phyloP scores from a whole-genome alignment of 352 stramenopile genomes.

The Globisporangium sylvaticum region DNA sequence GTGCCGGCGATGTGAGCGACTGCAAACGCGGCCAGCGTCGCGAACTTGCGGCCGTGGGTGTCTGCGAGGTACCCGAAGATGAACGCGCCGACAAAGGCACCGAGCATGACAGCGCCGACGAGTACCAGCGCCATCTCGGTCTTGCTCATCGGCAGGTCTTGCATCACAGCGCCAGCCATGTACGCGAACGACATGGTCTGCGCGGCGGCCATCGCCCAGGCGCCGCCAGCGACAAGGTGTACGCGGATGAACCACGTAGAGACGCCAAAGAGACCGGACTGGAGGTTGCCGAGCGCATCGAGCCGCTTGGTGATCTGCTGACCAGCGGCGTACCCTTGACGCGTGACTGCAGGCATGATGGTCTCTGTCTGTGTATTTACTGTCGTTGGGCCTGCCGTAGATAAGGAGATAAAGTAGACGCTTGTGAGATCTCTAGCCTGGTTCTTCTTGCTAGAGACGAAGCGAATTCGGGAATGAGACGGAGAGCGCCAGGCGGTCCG shows the following conservation, averaged over 20 bases:
- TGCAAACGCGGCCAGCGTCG: slow-evolving; percentile 10
- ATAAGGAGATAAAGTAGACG: too few relatives aligned
- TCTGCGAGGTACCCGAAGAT: slow-evolving; percentile 16
- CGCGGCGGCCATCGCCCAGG: neutral
- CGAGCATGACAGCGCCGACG: slow-evolving; percentile 12
- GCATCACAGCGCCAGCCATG: neutral
- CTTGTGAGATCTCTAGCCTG: neutral
- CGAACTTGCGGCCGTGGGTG: slow-evolving; percentile 12
- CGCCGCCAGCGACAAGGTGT: neutral
- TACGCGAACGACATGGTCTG: slow-evolving; percentile 2
- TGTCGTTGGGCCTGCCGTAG: too few relatives aligned
- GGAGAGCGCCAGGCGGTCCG: too few relatives aligned
- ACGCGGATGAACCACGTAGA: neutral
- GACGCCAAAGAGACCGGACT: neutral
- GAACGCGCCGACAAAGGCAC: slow-evolving; percentile 15
- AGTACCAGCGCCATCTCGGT: neutral
- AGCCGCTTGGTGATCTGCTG: slow-evolving; percentile 5
- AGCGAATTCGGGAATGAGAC: neutral
- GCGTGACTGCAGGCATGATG: neutral
- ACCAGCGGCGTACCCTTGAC: slow-evolving; percentile 1
- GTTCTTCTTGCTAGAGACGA: neutral
- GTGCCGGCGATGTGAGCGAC: neutral
- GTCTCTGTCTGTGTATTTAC: too few relatives aligned
- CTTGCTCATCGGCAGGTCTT: neutral
- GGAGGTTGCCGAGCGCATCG: slow-evolving; percentile 4